Evolutionary conservation across 441 rosid genomes (phyloP), one percentile per base, ranked within the genome.

Genomic region (Syzygium syzygioides): DNA sequence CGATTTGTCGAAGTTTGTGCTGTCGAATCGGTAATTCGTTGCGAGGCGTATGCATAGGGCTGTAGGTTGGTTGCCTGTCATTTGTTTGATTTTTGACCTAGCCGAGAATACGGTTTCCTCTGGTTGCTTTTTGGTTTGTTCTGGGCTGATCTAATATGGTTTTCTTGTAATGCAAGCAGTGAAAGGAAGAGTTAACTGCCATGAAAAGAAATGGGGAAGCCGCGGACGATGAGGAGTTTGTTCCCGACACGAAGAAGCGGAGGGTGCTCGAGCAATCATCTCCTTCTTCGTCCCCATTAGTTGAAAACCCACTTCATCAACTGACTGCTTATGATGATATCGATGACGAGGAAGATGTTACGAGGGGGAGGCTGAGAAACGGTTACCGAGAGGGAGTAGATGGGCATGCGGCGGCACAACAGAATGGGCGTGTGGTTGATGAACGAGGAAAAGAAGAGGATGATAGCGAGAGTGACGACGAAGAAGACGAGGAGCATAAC

Each of bases 241-340:
- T 62, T 32, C 85, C 88, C 0, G 91, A 90, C 10, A 34, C 57
- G 25, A 98, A 98, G 93, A 91, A 94, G 91, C 94, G 68, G 90
- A 96, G 89, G 91, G 86, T 91, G 87, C 87, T 15, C 0, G 93
- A 92, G 64, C 87, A 89, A 83, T 88, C 91, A 34, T 91, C 90
- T 86, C 90, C 94, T 1, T 91, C 97, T 59, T 23, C 89, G 0
- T 28, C 86, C 55, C 76, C 88, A 55, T 79, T 55, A 55, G 93
- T 93, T 45, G 96, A 94, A 11, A 96, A 94, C 64, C 96, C 98
- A 14, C 96, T 97, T 25, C 93, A 94, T 15, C 96, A 97, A 4
- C 86, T 94, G 55, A 93, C 95, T 15, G 92, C 90, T 87, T 94
- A 97, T 88, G 94, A 94, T 87, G 96, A 94, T 45, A 93, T 93